Base-by-base conservation (phyloP, 768 basidiomycete species). In the Leccinum boreale region DNA sequence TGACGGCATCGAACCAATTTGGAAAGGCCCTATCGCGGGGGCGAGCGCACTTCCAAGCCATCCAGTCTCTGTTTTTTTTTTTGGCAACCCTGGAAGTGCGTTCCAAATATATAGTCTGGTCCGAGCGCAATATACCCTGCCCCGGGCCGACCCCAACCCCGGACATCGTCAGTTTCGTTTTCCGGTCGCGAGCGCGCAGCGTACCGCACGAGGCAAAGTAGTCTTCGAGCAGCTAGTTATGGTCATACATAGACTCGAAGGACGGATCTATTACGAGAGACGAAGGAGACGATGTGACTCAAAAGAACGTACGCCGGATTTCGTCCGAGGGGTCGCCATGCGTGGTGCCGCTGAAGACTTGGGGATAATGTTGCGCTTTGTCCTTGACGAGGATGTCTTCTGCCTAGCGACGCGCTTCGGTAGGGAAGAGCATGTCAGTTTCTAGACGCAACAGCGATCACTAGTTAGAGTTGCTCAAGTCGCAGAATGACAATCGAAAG, bases 71-170 rank as follows among this genome's bases (percentile, higher is more conserved):
- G 5, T 24, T 29, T 62, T 4, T 65, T 58, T 11, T 4, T 65
- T 58, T 11, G 74, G 70, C 58, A 80, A 73, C 68, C 61, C 33
- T 76, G 61, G 3, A 82, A 59, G 5, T 75, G 65, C 47, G 79
- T 75, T 6, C 84, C 84, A 56, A 83, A 77, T 69, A 86, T 83
- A 62, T 84, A 86, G 62, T 87, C 85, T 7, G 81, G 74, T 2
- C 82, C 84, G 7, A 86, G 65, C 0, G 86, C 82, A 52, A 77
- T 63, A 66, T 80, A 86, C 0, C 85, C 85, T 86, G 28, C 28
- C 28, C 28, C 28, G 26, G 26, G 11, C 45, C 14, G 14, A 9
- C 3, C 39, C 21, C 21, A 17, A 4, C 2, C 26, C 26, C 19
- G 23, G 11, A 21, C 47, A 11, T 14, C 11, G 39, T 19, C 39